Evolutionary conservation across 2,329 filamentous ascomycete genomes (phyloP).

Genomic region (Decorospora gaudefroyi): DNA sequence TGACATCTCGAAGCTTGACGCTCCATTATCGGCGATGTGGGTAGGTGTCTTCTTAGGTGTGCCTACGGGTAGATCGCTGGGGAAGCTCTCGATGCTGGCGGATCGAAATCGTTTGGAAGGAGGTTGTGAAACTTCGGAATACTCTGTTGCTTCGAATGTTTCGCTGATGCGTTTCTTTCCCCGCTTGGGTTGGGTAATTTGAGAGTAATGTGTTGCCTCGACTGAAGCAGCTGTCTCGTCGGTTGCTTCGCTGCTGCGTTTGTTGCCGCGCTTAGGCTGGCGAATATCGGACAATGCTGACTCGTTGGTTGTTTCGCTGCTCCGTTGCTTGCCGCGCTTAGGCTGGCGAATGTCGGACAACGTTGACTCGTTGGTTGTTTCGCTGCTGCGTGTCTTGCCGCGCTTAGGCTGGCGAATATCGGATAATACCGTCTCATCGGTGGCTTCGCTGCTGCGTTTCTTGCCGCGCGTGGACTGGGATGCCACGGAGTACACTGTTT

Average conservation of each 20-base stretch:
- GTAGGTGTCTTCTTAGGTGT: slow-evolving; percentile 31
- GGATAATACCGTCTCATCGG: not conserved
- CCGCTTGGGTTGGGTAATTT: not conserved
- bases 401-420: not conserved
- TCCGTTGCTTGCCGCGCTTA: not conserved
- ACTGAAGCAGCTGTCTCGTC: not conserved
- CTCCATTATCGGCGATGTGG: slow-evolving; percentile 11
- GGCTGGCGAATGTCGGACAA: slow-evolving; percentile 1
- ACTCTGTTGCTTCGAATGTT: slow-evolving; percentile 13
- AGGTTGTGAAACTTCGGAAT: slow-evolving; percentile 3
- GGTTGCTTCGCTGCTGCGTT: not conserved
- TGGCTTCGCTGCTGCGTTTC: not conserved
- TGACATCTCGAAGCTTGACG: slow-evolving; percentile 21
- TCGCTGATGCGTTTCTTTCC: slow-evolving; percentile 28
- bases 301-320: not conserved
- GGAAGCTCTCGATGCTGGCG: slow-evolving; percentile 29
- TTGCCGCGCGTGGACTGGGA: not conserved
- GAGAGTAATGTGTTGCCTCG: not conserved
- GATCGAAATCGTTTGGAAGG: slow-evolving; percentile 24
- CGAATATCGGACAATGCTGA: not conserved
- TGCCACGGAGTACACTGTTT: not conserved
- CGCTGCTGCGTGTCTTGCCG: not conserved
- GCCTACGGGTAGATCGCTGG: slow-evolving; percentile 24
- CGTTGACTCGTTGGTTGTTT: not conserved
- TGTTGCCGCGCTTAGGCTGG: not conserved